Evolutionary conservation across 2,329 filamentous ascomycete species (phyloP).

Genomic region (Sporothrix curviconia): DNA sequence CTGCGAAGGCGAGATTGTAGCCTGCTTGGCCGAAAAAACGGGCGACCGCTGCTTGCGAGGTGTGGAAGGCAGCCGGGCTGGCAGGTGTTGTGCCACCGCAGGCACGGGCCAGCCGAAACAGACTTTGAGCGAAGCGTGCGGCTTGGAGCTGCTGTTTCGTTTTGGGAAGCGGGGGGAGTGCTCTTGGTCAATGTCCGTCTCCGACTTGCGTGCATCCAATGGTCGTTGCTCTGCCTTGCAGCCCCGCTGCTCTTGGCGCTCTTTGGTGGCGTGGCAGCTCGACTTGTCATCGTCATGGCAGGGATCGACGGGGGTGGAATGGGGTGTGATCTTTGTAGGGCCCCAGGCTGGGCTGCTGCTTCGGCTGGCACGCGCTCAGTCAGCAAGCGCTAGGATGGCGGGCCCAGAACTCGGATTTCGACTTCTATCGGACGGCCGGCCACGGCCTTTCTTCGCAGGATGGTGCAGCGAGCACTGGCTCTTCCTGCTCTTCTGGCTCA

Average conservation of each 20-base stretch:
- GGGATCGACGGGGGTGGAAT: constrained; percentile 8
- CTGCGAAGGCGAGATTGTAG: constrained; percentile 54
- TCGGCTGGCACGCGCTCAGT: too few species aligned
- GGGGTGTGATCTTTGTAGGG: constrained; percentile 10
- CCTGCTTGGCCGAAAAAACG: constrained; percentile 44
- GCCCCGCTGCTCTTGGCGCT: not conserved
- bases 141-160: not conserved
- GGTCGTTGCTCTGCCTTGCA: not conserved
- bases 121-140: not conserved
- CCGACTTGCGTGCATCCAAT: too few species aligned
- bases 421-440: constrained; percentile 30
- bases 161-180: constrained; percentile 25
- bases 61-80: constrained; percentile 31
- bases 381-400: too few species aligned
- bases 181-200: constrained; percentile 24
- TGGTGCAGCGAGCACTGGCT: not conserved
- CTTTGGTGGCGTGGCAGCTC: not conserved
- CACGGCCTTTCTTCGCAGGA: constrained; percentile 26
- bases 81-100: too few species aligned
- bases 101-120: too few species aligned
- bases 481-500: not conserved
- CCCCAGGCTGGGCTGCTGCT: not conserved
- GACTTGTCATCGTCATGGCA: not conserved
- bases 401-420: too few species aligned
- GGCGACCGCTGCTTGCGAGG: constrained; percentile 36